Conservation (phyloP, 345 rosid species). For the Garcia nutans region DNA sequence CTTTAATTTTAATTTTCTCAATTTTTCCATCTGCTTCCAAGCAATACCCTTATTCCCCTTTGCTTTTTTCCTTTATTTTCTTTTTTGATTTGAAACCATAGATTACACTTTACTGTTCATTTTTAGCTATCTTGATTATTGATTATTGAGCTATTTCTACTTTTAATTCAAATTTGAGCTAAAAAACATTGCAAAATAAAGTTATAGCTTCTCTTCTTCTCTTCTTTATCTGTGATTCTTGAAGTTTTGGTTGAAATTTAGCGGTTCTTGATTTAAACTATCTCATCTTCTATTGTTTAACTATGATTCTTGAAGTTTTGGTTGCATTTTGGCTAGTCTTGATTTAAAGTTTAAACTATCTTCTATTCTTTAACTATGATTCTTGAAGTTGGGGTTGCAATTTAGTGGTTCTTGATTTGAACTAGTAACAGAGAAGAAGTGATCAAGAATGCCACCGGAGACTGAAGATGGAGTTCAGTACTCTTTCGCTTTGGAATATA, state of each 20-base stretch:
- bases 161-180: slow-evolving; percentile 16
- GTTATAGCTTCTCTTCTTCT: not conserved
- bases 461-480: slow-evolving; percentile 49
- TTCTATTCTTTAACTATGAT: too few species aligned
- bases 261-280: too few species aligned
- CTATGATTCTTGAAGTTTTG: not conserved
- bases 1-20: not conserved
- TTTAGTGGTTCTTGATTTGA: not conserved
- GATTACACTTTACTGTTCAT: not conserved
- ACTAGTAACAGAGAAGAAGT: not conserved
- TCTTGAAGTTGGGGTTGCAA: slow-evolving; percentile 3
- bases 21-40: slow-evolving; percentile 22
- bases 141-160: not conserved
- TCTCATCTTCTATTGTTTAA: not conserved
- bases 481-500: slow-evolving; percentile 81
- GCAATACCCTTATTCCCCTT: slow-evolving; percentile 8
- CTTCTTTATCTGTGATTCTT: slow-evolving; percentile 3
- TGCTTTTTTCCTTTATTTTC: slow-evolving; percentile 1
- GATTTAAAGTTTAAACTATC: too few species aligned
- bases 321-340: too few species aligned
- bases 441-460: slow-evolving; percentile 20
- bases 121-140: not conserved
- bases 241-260: too few species aligned
- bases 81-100: not conserved
- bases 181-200: not conserved